Base-by-base conservation (phyloP, 164 flowering plant genomes). In the Warburgia ugandensis region DNA sequence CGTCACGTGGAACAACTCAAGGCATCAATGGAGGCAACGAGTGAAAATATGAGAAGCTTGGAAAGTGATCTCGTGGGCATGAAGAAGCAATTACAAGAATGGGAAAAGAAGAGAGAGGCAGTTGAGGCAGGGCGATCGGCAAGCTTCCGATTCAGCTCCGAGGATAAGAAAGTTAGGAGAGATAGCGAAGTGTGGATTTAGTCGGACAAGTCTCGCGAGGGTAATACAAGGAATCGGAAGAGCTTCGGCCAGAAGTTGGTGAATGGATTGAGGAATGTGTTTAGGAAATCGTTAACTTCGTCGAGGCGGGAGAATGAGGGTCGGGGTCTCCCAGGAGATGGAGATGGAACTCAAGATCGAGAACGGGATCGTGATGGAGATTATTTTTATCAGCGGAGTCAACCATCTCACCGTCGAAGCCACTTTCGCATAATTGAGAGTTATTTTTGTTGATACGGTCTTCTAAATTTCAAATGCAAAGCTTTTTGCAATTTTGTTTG, bases 51-150 rank as follows among this genome's bases (percentile, higher is more conserved):
- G 39, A 57, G 71, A 51, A 62, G 61, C 71, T 29, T 90, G 55
- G 95, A 86, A 60, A 56, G 63, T 9, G 88, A 90, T 27, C 70
- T 86, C 2, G 31, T 19, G 36, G 67, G 63, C 35, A 84, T 90
- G 94, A 84, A 62, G 73, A 64, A 68, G 66, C 40, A 67, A 5
- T 42, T 81, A 56, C 31, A 16, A 0, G 71, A 65, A 19, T 56
- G 69, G 0, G 71, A 68, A 48, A 44, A 51, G 40, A 50, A 32
- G 59, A 27, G 55, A 13, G 51, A 32, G 29, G 26, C 12, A 7
- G 26, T 19, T 46, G 68, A 55, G 21, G 53, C 76, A 2, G 70
- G 55, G 4, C 61, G 73, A 46, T 74, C 86, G 2, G 63, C 66
- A 26, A 89, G 97, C 50, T 82, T 80, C 48, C 68, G 79, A 2